These are phyloP conservation scores for Blepharisma japonicum DNA, from an alignment of 73 alveolate genomes.

Conservation along the genomic window DNA sequence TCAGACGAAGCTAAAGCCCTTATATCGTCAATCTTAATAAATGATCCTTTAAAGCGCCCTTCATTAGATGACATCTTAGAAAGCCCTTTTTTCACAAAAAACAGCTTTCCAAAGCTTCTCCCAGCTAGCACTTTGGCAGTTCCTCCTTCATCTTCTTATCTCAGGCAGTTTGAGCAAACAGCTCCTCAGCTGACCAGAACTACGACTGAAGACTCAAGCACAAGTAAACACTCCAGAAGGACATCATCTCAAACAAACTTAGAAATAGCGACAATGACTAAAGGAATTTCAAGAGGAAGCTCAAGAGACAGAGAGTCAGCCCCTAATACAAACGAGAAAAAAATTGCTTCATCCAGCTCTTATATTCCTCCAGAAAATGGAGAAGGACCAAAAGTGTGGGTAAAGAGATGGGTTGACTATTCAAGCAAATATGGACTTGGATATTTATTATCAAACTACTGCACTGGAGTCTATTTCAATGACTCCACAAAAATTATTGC, in stretches of 20 bases:
- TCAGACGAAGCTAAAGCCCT: constrained; percentile 89
- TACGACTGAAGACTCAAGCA: not conserved
- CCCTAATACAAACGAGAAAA: not conserved
- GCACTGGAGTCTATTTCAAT: constrained; percentile 54
- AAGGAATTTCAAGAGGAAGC: not conserved
- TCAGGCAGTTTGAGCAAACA: constrained; percentile 56
- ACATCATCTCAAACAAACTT: not conserved
- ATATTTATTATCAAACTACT: constrained; percentile 38
- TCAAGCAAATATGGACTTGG: constrained; percentile 62
- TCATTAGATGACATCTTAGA: constrained; percentile 51
- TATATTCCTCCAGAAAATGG: not conserved
- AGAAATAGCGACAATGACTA: not conserved
- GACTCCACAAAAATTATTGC: constrained; percentile 55
- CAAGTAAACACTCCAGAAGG: not conserved
- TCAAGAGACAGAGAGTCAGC: constrained; percentile 20
- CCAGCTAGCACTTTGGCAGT: constrained; percentile 93
- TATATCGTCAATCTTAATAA: constrained; percentile 71
- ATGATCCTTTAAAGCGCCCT: constrained; percentile 72
- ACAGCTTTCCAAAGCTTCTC: constrained; percentile 86
- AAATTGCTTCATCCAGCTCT: constrained; percentile 27
- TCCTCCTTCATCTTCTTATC: constrained; percentile 91
- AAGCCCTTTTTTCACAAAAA: constrained; percentile 50
- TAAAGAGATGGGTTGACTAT: constrained; percentile 58
- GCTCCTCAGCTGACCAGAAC: constrained; percentile 39
- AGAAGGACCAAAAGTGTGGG: constrained; percentile 41